These are phyloP conservation scores for Tetrastigma voinierianum DNA, from an alignment of 164 flowering plant species.

Conservation along the genomic window DNA sequence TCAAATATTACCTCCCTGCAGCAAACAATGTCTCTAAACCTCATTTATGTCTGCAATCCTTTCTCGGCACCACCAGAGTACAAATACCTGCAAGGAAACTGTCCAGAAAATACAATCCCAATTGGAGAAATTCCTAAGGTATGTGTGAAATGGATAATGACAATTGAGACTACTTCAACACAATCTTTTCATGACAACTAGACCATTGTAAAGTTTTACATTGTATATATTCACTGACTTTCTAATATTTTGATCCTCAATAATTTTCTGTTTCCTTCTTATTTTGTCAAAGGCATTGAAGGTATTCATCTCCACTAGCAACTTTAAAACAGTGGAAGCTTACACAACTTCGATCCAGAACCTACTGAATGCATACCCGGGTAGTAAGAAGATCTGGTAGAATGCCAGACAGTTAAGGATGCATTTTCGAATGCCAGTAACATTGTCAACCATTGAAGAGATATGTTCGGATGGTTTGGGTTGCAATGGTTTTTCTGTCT, in stretches of 20 bases:
- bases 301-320: slow-evolving; percentile 27
- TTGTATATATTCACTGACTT: neutral
- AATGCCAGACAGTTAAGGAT: slow-evolving; percentile 64
- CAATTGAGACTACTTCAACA: neutral
- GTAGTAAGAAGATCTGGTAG: slow-evolving; percentile 62
- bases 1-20: slow-evolving; percentile 48
- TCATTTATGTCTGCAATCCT: slow-evolving; percentile 68
- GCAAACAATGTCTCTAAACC: slow-evolving; percentile 18
- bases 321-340: slow-evolving; percentile 35
- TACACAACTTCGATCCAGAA: slow-evolving; percentile 66
- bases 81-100: slow-evolving; percentile 53
- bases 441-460: slow-evolving; percentile 78
- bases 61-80: slow-evolving; percentile 76
- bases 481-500: slow-evolving; percentile 42
- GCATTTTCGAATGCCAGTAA: slow-evolving; percentile 56
- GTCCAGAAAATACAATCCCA: slow-evolving; percentile 49
- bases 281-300: slow-evolving; percentile 42
- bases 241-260: neutral
- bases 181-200: neutral
- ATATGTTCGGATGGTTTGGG: slow-evolving; percentile 56
- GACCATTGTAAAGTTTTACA: neutral
- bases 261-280: neutral
- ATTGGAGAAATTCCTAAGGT: slow-evolving; percentile 84
- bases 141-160: slow-evolving; percentile 6
- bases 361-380: slow-evolving; percentile 64